These are phyloP conservation scores for Diaporthe humulicola DNA, from an alignment of 2,329 filamentous ascomycete species.

Conservation along the genomic window DNA sequence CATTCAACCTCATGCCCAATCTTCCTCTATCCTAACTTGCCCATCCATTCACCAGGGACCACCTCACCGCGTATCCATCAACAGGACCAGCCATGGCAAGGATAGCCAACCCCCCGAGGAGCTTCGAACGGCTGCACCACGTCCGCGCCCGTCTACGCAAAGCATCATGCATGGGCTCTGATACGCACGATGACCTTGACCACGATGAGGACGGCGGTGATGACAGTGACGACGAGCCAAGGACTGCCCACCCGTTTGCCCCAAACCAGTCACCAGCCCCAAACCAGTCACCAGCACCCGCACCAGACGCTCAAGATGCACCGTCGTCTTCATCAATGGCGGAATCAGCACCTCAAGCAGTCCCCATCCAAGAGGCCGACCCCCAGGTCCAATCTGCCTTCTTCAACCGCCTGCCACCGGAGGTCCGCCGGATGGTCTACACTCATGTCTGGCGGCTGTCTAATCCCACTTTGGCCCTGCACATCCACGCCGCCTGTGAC, in stretches of 20 bases:
- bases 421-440: conserved; percentile 41
- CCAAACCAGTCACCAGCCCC: background rate
- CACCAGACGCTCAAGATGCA: background rate
- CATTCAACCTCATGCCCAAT: background rate
- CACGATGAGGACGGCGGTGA: background rate
- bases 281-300: background rate
- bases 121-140: conserved; percentile 29
- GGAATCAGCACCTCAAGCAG: background rate
- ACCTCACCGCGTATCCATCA: background rate
- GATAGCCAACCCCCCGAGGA: conserved; percentile 9
- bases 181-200: background rate
- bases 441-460: conserved; percentile 35
- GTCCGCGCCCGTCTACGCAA: conserved; percentile 37
- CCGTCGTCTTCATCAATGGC: background rate
- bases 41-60: background rate
- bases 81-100: background rate
- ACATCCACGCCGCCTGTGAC: conserved; percentile 33
- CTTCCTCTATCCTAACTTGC: background rate
- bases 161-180: conserved; percentile 34
- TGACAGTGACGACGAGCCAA: background rate
- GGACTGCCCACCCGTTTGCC: background rate
- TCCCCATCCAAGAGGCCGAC: background rate
- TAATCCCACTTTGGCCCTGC: conserved; percentile 36
- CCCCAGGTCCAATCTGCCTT: conserved; percentile 42
- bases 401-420: conserved; percentile 41